Evolutionary conservation across 2,329 filamentous ascomycete species (phyloP).

Genomic region (Pseudogymnoascus sp.): DNA sequence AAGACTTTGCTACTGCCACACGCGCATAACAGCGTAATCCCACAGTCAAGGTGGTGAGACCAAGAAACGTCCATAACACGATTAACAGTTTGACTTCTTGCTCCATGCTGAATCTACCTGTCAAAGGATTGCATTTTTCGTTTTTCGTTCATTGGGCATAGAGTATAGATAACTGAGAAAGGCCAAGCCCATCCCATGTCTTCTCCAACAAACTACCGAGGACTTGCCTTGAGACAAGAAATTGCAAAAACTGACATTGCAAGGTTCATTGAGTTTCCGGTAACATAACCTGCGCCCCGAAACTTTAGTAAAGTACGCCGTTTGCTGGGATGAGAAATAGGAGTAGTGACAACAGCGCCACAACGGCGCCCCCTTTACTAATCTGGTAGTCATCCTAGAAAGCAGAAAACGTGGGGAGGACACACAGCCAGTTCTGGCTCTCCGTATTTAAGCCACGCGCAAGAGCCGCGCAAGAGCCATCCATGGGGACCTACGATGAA

Average conservation of each 20-base stretch:
- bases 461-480: too few species aligned
- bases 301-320: too few species aligned
- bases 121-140: not conserved
- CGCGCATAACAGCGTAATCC: constrained; percentile 17
- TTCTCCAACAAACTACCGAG: not conserved
- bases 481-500: too few species aligned
- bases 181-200: not conserved
- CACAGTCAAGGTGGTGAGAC: constrained; percentile 16
- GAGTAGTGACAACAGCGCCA: too few species aligned
- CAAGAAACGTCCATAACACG: constrained; percentile 11
- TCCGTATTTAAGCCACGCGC: too few species aligned
- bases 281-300: not conserved
- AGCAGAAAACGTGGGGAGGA: too few species aligned
- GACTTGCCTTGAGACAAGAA: not conserved
- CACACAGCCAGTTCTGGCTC: too few species aligned
- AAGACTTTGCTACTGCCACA: constrained; percentile 15
- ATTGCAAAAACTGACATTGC: not conserved
- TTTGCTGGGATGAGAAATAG: too few species aligned
- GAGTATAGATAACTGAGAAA: not conserved
- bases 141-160: not conserved
- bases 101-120: not conserved
- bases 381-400: too few species aligned
- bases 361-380: too few species aligned
- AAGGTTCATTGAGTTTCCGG: not conserved
- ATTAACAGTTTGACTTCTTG: not conserved